A percentile compares a stretch with the other conserved stretches of the same genome.
phyloP scores from a whole-genome alignment of 2,329 filamentous ascomycete species.

The Myrmaecium sp. region DNA sequence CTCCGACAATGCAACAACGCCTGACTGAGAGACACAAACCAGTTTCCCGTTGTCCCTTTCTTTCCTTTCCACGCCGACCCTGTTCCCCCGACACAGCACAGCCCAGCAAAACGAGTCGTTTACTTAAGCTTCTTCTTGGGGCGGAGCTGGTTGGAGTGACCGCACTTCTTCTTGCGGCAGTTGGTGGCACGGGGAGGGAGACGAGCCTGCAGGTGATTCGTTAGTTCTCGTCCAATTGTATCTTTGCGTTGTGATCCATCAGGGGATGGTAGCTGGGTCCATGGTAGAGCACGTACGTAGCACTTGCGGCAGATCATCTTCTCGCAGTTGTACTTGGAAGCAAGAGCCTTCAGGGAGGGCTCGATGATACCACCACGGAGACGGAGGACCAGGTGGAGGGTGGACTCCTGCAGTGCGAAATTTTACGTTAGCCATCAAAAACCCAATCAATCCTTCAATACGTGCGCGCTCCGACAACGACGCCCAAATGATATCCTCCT shows the following conservation, averaged over 20 bases:
- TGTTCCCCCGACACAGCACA: constrained; percentile 6
- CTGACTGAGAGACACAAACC: too few relatives aligned
- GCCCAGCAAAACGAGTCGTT: constrained; percentile 31
- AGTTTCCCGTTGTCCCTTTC: too few relatives aligned
- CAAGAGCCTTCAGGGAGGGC: constrained; percentile 94
- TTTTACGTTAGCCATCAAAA: constrained; percentile 5
- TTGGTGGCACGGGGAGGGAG: constrained; percentile 98
- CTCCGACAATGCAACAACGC: too few relatives aligned
- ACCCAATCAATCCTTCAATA: too few relatives aligned
- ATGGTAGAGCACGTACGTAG: constrained; percentile 55
- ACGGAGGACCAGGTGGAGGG: constrained; percentile 94
- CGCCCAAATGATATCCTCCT: not conserved
- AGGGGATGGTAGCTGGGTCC: not conserved
- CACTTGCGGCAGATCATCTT: constrained; percentile 99
- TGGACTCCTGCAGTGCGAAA: constrained; percentile 61
- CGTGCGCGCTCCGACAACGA: too few relatives aligned
- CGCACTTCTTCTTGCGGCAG: constrained; percentile 99
- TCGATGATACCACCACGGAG: constrained; percentile 97
- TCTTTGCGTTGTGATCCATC: not conserved
- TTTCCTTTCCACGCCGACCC: too few relatives aligned
- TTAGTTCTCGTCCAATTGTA: not conserved
- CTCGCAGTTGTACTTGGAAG: constrained; percentile 99
- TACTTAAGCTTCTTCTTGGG: constrained; percentile 99
- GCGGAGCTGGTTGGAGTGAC: constrained; percentile 99
- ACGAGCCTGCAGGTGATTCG: constrained; percentile 44